Conservation (phyloP, 495 filamentous ascomycete genomes). For the Aspergillus mulundensis region DNA sequence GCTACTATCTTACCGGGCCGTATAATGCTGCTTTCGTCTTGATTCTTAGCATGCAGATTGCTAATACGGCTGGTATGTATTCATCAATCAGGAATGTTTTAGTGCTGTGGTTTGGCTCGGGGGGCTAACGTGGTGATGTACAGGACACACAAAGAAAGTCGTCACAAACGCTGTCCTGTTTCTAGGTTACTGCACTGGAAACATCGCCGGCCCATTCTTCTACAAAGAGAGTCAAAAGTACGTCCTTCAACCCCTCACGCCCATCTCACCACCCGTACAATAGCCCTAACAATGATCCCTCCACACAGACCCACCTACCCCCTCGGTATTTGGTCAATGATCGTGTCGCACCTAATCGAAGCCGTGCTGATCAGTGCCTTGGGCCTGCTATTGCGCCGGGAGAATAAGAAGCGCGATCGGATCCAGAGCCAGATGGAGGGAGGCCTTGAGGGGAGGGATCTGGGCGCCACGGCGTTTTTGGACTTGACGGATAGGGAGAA, state of each 20-base stretch:
- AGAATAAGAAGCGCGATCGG: slow-evolving; percentile 53
- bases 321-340: slow-evolving; percentile 61
- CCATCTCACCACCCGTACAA: background rate
- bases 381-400: slow-evolving; percentile 47
- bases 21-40: slow-evolving; percentile 61
- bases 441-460: slow-evolving; percentile 45
- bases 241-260: background rate
- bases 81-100: too few species aligned
- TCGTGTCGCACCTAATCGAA: slow-evolving; percentile 56
- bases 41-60: slow-evolving; percentile 54
- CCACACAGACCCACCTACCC: slow-evolving; percentile 43
- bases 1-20: slow-evolving; percentile 55
- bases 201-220: slow-evolving; percentile 59
- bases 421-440: slow-evolving; percentile 46
- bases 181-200: slow-evolving; percentile 49
- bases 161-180: slow-evolving; percentile 57
- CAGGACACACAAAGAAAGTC: slow-evolving; percentile 61
- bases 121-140: background rate
- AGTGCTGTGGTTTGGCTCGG: too few species aligned
- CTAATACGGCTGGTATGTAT: slow-evolving; percentile 49
- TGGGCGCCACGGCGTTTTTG: slow-evolving; percentile 54
- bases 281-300: background rate
- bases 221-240: slow-evolving; percentile 52
- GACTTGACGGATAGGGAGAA: slow-evolving; percentile 61
- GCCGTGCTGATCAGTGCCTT: slow-evolving; percentile 44